These are phyloP conservation scores for Blastocystis hominis DNA, from an alignment of 352 stramenopile genomes.

Conservation along the genomic window DNA sequence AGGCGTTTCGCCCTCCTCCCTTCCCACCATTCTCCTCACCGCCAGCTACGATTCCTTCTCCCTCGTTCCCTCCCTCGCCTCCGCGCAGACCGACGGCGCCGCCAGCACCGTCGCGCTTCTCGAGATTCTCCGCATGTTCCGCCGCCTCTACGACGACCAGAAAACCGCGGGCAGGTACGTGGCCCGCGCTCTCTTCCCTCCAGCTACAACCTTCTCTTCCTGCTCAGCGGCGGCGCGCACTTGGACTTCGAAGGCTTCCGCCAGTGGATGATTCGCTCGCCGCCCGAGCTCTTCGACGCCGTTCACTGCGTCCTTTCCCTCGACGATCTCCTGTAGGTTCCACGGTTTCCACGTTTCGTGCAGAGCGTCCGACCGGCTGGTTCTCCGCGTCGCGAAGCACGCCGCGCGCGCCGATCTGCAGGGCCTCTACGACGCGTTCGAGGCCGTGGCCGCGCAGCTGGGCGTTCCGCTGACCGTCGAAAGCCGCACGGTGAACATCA, in stretches of 20 bases:
- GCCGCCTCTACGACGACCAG: constrained; percentile 22
- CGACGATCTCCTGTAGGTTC: constrained; percentile 1
- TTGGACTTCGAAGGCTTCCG: constrained; percentile 48
- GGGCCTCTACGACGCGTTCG: constrained; percentile 4
- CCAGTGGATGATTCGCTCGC: constrained; percentile 47
- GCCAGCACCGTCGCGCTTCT: constrained; percentile 5
- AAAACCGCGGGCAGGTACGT: constrained; percentile 19
- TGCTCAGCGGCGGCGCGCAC: constrained; percentile 20
- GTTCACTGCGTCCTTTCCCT: constrained; percentile 42
- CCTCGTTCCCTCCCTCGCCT: constrained; percentile 21
- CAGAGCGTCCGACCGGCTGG: neutral
- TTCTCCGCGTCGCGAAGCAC: neutral
- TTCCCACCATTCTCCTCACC: constrained; percentile 47
- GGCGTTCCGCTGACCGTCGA: neutral
- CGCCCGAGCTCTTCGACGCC: neutral
- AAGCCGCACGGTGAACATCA: constrained; percentile 17
- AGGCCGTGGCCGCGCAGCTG: constrained; percentile 33
- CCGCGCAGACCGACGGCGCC: neutral
- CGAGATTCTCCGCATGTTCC: constrained; percentile 12
- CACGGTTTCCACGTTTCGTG: neutral
- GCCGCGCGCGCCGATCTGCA: neutral
- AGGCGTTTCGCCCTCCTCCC: neutral
- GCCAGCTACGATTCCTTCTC: constrained; percentile 51
- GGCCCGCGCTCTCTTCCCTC: neutral
- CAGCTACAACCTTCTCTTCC: constrained; percentile 31